phyloP scores from a whole-genome alignment of 2,329 filamentous ascomycete species.

The Botrytis sinoallii region DNA sequence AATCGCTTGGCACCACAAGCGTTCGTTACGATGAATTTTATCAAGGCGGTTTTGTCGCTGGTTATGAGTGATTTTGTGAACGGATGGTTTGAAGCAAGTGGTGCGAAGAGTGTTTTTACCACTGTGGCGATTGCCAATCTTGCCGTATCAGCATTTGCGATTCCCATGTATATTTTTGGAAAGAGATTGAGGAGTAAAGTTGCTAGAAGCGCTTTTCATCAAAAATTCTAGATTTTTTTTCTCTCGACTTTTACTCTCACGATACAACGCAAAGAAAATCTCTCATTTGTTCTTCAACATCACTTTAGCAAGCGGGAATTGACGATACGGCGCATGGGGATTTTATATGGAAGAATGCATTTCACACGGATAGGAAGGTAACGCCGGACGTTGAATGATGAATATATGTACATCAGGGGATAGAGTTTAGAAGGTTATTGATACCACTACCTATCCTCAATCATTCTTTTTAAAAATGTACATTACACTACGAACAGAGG shows the following conservation, averaged over 20 bases:
- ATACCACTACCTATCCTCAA: neutral
- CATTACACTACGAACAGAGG: neutral
- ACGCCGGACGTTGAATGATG: neutral
- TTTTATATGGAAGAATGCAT: neutral
- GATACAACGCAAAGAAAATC: neutral
- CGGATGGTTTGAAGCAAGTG: slow-evolving; percentile 34
- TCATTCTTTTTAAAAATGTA: neutral
- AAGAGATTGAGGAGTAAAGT: slow-evolving; percentile 37
- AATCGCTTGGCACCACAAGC: slow-evolving; percentile 41
- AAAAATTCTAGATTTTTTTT: slow-evolving; percentile 23
- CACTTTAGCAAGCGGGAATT: slow-evolving; percentile 4
- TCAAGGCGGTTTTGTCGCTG: slow-evolving; percentile 41
- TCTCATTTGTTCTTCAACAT: neutral
- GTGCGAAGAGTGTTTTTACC: slow-evolving; percentile 29
- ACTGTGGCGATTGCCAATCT: slow-evolving; percentile 27
- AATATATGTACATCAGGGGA: neutral
- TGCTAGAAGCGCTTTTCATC: slow-evolving; percentile 25
- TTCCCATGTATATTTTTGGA: slow-evolving; percentile 36
- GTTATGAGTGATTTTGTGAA: slow-evolving; percentile 31
- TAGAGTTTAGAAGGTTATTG: neutral
- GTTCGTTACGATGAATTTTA: slow-evolving; percentile 44
- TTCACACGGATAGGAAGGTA: neutral
- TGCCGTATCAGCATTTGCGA: slow-evolving; percentile 24
- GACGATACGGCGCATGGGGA: neutral
- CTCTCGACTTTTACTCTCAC: neutral